Conservation (phyloP, 2,329 filamentous ascomycete genomes). For the Xylaria arbuscula region DNA sequence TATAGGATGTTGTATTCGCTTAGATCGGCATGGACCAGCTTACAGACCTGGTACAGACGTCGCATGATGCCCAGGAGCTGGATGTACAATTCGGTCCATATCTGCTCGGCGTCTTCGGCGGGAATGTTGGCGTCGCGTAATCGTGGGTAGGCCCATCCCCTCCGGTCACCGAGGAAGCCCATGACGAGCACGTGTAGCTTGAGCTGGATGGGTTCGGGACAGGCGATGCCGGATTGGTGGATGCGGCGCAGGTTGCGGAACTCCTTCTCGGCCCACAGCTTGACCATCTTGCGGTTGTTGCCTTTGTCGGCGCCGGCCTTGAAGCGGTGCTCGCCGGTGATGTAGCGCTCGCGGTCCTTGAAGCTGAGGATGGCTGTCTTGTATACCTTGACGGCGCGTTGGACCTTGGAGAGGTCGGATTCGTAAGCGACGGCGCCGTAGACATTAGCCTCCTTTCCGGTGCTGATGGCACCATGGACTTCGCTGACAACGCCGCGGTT, state of each 20-base stretch:
- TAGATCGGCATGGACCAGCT: slow-evolving; percentile 92
- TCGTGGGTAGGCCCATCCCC: slow-evolving; percentile 87
- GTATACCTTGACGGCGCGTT: slow-evolving; percentile 97
- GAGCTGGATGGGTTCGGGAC: slow-evolving; percentile 87
- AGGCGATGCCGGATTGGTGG: slow-evolving; percentile 84
- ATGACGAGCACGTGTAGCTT: slow-evolving; percentile 96
- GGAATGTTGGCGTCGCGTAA: slow-evolving; percentile 85
- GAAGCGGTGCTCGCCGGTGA: slow-evolving; percentile 94
- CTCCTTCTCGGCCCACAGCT: slow-evolving; percentile 98
- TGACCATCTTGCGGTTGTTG: slow-evolving; percentile 96
- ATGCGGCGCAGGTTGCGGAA: slow-evolving; percentile 92
- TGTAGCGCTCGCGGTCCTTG: slow-evolving; percentile 97
- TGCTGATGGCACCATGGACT: slow-evolving; percentile 94
- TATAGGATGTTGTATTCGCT: slow-evolving; percentile 99
- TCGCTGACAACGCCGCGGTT: slow-evolving; percentile 90
- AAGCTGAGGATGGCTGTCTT: slow-evolving; percentile 98
- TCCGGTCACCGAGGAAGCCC: slow-evolving; percentile 88
- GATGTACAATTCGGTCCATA: slow-evolving; percentile 83
- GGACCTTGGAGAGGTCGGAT: slow-evolving; percentile 66
- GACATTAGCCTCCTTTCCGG: slow-evolving; percentile 97
- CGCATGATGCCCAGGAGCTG: slow-evolving; percentile 91
- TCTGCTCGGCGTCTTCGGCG: slow-evolving; percentile 73
- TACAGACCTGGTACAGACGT: slow-evolving; percentile 90
- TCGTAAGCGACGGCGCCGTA: slow-evolving; percentile 84
- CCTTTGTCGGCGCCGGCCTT: slow-evolving; percentile 91